Evolutionary conservation across 768 basidiomycete genomes (phyloP).

Genomic region (Mycena chlorophos): DNA sequence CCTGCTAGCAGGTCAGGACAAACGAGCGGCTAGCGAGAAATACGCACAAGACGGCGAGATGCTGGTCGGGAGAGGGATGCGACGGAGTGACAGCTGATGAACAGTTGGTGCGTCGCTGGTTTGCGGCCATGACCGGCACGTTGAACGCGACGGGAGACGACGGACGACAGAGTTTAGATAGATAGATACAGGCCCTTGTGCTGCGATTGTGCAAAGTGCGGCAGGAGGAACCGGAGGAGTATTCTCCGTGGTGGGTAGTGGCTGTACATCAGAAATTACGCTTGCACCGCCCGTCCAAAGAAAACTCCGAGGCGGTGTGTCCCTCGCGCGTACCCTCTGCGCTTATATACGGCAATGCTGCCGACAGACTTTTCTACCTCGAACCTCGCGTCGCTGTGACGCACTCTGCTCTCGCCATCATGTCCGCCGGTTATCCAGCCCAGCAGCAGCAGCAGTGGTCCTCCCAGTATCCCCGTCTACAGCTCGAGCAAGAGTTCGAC

Average conservation of each 20-base stretch:
- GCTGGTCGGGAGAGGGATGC: too few relatives aligned
- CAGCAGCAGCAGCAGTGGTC: slow-evolving; percentile 12
- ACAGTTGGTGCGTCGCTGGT: too few relatives aligned
- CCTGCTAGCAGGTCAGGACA: neutral
- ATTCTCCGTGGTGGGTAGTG: too few relatives aligned
- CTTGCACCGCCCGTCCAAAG: neutral
- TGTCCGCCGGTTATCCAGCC: slow-evolving; percentile 7
- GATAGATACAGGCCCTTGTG: too few relatives aligned
- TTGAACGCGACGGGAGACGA: too few relatives aligned
- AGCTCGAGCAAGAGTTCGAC: slow-evolving; percentile 40
- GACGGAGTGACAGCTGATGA: too few relatives aligned
- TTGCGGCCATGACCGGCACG: too few relatives aligned
- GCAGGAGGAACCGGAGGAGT: too few relatives aligned
- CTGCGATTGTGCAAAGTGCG: too few relatives aligned
- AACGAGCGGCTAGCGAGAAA: neutral
- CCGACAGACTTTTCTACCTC: neutral
- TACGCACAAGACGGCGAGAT: neutral
- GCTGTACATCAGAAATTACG: neutral
- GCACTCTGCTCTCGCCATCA: neutral
- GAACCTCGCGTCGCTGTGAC: neutral
- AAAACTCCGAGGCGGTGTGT: neutral
- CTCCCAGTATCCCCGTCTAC: slow-evolving; percentile 26
- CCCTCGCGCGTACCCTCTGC: neutral
- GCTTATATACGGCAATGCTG: neutral
- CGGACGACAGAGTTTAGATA: too few relatives aligned